These are phyloP conservation scores for Cladosporium sp. DNA, from an alignment of 2,329 filamentous ascomycete genomes.

Conservation along the genomic window DNA sequence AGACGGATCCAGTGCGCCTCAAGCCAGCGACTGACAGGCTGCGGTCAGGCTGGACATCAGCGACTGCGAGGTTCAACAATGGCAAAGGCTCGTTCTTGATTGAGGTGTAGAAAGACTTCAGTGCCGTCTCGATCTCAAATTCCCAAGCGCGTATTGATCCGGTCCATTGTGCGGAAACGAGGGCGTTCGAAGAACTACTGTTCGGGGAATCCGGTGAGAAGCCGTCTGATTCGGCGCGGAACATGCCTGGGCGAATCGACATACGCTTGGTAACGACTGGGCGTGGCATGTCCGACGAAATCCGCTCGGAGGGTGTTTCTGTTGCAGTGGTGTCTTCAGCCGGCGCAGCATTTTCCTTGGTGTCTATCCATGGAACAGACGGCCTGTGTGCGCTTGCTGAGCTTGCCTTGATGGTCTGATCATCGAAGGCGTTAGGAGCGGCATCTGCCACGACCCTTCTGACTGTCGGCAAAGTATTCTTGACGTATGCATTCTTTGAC, in stretches of 20 bases:
- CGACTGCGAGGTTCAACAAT: slow-evolving; percentile 56
- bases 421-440: slow-evolving; percentile 65
- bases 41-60: slow-evolving; percentile 22
- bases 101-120: slow-evolving; percentile 88
- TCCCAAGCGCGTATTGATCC: slow-evolving; percentile 82
- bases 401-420: slow-evolving; percentile 29
- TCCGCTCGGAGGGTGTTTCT: slow-evolving; percentile 26
- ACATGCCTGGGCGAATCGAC: slow-evolving; percentile 43
- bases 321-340: slow-evolving; percentile 11
- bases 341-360: slow-evolving; percentile 23
- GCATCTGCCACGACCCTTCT: slow-evolving; percentile 72
- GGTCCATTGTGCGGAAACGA: slow-evolving; percentile 75
- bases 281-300: slow-evolving; percentile 34
- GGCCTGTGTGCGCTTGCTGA: slow-evolving; percentile 25
- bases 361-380: slow-evolving; percentile 34
- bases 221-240: slow-evolving; percentile 36
- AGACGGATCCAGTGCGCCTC: slow-evolving; percentile 82
- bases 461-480: slow-evolving; percentile 92
- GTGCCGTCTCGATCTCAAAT: slow-evolving; percentile 79
- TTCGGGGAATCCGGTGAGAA: slow-evolving; percentile 37
- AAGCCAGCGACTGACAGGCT: slow-evolving; percentile 68
- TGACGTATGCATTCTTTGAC: slow-evolving; percentile 91
- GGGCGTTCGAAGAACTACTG: slow-evolving; percentile 61
- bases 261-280: slow-evolving; percentile 41
- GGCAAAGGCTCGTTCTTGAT: slow-evolving; percentile 87